Conservation (phyloP, 2,329 filamentous ascomycete genomes). For the Pseudogymnoascus sp. region DNA sequence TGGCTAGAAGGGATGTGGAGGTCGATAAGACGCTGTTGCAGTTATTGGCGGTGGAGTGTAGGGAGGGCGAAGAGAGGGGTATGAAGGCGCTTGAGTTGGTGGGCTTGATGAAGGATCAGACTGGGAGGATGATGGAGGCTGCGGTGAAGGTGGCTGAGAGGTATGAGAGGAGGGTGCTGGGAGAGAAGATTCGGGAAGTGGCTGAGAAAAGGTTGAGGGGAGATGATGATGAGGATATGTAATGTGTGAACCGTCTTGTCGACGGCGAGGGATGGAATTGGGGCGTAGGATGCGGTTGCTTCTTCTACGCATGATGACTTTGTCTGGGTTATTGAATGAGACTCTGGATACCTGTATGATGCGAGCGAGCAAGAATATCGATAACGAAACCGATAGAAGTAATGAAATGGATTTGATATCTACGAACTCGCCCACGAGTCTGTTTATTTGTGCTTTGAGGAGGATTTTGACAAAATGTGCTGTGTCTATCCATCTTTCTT, state of each 20-base stretch:
- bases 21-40: slow-evolving; percentile 87
- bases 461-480: background rate
- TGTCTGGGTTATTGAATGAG: background rate
- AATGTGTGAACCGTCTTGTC: background rate
- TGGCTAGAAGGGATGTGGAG: slow-evolving; percentile 68
- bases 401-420: slow-evolving; percentile 4
- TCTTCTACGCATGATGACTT: background rate
- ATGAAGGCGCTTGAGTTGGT: slow-evolving; percentile 95
- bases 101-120: slow-evolving; percentile 71
- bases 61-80: slow-evolving; percentile 82
- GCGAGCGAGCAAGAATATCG: background rate
- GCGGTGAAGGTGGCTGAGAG: slow-evolving; percentile 81
- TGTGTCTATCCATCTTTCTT: background rate
- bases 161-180: slow-evolving; percentile 70
- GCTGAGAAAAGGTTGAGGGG: slow-evolving; percentile 47
- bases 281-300: background rate
- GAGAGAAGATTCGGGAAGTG: slow-evolving; percentile 82
- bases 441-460: background rate
- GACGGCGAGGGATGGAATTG: background rate
- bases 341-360: background rate
- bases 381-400: background rate
- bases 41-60: slow-evolving; percentile 80
- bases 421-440: background rate
- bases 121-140: slow-evolving; percentile 83
- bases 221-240: background rate